Evolutionary conservation across 1,139 yeast genomes (phyloP).

Genomic region (Yarrowia galli): DNA sequence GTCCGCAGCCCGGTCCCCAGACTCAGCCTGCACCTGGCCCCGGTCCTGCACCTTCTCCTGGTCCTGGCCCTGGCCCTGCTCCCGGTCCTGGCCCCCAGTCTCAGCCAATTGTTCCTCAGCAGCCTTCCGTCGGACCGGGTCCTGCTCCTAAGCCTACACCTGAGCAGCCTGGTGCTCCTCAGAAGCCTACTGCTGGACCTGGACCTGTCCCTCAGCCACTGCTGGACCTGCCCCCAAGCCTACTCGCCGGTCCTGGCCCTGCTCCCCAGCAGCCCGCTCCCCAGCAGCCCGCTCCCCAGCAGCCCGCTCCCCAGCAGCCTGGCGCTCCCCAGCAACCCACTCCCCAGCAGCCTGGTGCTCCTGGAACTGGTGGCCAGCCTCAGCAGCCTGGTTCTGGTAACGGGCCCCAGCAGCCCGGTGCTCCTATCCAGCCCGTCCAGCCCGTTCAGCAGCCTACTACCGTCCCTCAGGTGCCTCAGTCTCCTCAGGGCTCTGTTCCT

Average conservation of each 20-base stretch:
- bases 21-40: constrained; percentile 1
- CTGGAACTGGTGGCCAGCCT: neutral
- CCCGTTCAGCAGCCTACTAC: constrained; percentile 11
- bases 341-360: constrained; percentile 14
- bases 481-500: constrained; percentile 4
- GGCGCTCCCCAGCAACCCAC: neutral
- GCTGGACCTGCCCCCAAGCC: too few relatives aligned
- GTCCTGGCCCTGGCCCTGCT: neutral
- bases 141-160: neutral
- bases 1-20: neutral
- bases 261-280: too few relatives aligned
- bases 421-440: neutral
- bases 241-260: too few relatives aligned
- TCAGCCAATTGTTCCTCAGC: constrained; percentile 5
- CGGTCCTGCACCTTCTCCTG: constrained; percentile 2
- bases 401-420: neutral
- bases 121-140: neutral
- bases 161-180: neutral
- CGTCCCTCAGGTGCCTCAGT: constrained; percentile 20
- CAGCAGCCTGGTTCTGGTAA: neutral
- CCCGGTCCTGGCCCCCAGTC: constrained; percentile 10
- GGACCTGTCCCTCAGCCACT: too few relatives aligned
- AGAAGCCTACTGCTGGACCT: neutral
- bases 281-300: neutral
- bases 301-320: neutral